Base-by-base conservation (phyloP, 2,329 filamentous ascomycete species). In the Myriosclerotinia curreyana region DNA sequence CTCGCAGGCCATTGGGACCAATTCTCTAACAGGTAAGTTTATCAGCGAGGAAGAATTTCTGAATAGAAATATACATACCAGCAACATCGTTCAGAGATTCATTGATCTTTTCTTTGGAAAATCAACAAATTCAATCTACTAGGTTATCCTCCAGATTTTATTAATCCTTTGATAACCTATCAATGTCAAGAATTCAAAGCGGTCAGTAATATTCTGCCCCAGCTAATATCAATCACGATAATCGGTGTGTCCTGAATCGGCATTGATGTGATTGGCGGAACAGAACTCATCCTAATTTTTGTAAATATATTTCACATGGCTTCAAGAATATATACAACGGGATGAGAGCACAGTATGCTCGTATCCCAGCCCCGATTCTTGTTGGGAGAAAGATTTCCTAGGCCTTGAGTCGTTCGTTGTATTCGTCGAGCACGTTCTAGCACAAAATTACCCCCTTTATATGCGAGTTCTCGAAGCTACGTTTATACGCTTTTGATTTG, bases 1-100 rank as follows among this genome's bases (percentile, higher is more conserved):
- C 69, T 64, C 71, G 69, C 56, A 73, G 69, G 60, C 71, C 67
- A 66, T 70, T 67, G n/a, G 70, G 69, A 67, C 71, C 71, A 58
- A 71, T 56, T 68, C 68, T 64, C 61, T 64, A 36, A 25, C 11
- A 51, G 20, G 17, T 7, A 15, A 0, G 22, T n/a, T 36, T 20
- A 22, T 58, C n/a, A 40, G 25, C 25, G 3, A 25, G 28, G 8
- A 3, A 12, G 15, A 51, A 14, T 5, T 6, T n/a, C 8, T 12
- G 5, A 14, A 15, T 3, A 20, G 2, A 28, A 34, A 8, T 14
- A 36, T 25, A 64, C 61, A 7, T 64, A 64, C 61, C 46, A 64
- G 11, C 31, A 64, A 49, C 61, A 64, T 64, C n/a, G 44, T 46
- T 64, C 46, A 64, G 50, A 53, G 28, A 59, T 64, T 50, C 61